Evolutionary conservation across 75 land plant species (phyloP), one percentile per base, ranked within the genome.

Genomic region (Sequoiadendron giganteum): DNA sequence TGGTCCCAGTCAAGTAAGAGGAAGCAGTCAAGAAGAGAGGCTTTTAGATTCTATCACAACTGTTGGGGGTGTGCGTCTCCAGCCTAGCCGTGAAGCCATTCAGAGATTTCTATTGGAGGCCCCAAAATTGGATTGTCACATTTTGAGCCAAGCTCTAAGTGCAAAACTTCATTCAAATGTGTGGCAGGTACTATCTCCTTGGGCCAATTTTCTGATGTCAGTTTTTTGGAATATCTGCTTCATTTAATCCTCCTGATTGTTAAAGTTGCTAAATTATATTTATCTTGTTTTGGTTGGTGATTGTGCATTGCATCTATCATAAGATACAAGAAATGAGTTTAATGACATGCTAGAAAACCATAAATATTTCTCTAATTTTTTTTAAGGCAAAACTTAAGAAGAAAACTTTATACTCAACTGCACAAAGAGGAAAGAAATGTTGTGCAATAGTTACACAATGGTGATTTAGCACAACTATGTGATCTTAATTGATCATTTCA

Each of bases 1-100:
- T 3, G 87, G 90, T 68, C 86, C 92, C 38, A 87, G 88, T 81
- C 73, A 87, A 77, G 11, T 87, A 61, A 93, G 91, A 88, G 90
- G 87, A 68, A 94, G 91, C 70, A 89, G 90, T 83, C 92, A 90
- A 70, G 99, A 97, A 88, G 99, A 97, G 89, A 95, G 92, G 87
- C 93, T 98, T 45, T 85, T 98, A 88, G 99, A 96, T 55, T 93
- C 93, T 30, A 92, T 98, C 68, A 97, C 96, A 49, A 91, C 98
- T 19, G 91, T 95, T 85, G 99, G 99, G 73, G 99, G 99, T 78
- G 99, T 98, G 40, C 97, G 99, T 11, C 92, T 98, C 40, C 99
- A 98, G 80, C 99, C 99, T 5, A 97, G 96, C 73, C 97, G 99
- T 6, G 99, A 97, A 91, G 92, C 95, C 42, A 78, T 97, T 85